A percentile compares a stretch with the other conserved stretches of the same genome.
phyloP scores from a whole-genome alignment of 306 rosid genomes.

The Rosa rugosa region DNA sequence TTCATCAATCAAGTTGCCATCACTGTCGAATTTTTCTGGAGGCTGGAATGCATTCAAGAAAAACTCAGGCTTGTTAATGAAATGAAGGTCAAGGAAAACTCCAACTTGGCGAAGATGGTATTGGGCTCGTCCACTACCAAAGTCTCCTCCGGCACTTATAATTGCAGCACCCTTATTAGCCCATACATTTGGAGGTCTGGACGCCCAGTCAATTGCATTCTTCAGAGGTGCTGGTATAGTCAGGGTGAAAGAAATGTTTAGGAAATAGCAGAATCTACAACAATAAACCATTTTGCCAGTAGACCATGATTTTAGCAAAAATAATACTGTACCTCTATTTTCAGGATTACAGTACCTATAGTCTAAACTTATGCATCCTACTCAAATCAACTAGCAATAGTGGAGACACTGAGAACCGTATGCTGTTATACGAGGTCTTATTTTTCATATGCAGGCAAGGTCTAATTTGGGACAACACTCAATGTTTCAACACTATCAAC shows the following conservation, averaged over 20 bases:
- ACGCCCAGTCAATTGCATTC: constrained; percentile 88
- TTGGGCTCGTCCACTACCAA: constrained; percentile 70
- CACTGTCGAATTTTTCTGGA: constrained; percentile 62
- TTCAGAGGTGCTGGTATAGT: constrained; percentile 50
- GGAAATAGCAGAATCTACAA: background rate
- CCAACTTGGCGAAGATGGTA: constrained; percentile 91
- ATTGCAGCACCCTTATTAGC: constrained; percentile 84
- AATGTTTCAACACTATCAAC: background rate
- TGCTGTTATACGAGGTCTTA: background rate
- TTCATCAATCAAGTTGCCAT: constrained; percentile 68
- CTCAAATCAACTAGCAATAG: background rate
- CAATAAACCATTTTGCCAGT: background rate
- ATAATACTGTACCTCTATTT: background rate
- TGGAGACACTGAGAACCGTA: background rate
- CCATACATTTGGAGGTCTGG: constrained; percentile 86
- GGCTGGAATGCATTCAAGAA: constrained; percentile 62
- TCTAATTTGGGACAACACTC: background rate
- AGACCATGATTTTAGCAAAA: background rate
- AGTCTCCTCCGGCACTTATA: constrained; percentile 72
- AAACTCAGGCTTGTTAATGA: constrained; percentile 89
- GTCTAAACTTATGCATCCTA: background rate
- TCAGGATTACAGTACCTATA: background rate
- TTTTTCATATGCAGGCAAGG: background rate
- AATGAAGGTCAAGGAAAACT: constrained; percentile 77
- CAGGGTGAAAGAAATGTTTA: background rate